Evolutionary conservation across 1,284 basidiomycete species (phyloP).

Genomic region (Cryptococcus sp.): DNA sequence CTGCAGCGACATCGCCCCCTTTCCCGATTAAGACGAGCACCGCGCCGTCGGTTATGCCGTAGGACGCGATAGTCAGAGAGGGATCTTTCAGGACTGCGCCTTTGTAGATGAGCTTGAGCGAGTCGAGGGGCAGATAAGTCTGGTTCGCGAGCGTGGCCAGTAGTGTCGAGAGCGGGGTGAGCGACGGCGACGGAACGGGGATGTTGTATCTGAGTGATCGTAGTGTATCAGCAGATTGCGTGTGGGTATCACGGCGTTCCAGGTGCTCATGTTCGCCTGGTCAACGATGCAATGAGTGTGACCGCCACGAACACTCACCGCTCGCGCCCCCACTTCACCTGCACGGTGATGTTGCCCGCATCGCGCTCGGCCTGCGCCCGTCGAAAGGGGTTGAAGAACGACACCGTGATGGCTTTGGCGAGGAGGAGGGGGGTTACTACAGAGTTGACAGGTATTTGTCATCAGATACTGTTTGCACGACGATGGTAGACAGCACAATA

Average conservation of each 20-base stretch:
- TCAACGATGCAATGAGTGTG: background rate
- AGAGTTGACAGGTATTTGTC: background rate
- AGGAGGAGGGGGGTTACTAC: slow-evolving; percentile 35
- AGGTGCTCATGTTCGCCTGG: too few relatives aligned
- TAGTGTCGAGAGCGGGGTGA: slow-evolving; percentile 47
- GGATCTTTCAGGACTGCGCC: slow-evolving; percentile 54
- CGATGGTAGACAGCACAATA: background rate
- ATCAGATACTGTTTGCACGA: background rate
- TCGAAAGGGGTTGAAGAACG: slow-evolving; percentile 50
- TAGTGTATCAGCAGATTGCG: too few relatives aligned
- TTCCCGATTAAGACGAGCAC: slow-evolving; percentile 49
- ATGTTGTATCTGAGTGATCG: slow-evolving; percentile 52
- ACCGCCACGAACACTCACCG: slow-evolving; percentile 27
- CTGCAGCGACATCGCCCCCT: slow-evolving; percentile 34
- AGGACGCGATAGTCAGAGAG: slow-evolving; percentile 48
- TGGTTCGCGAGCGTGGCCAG: slow-evolving; percentile 48
- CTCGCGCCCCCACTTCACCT: slow-evolving; percentile 50
- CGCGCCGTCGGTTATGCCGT: slow-evolving; percentile 49
- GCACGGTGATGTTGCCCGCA: slow-evolving; percentile 41
- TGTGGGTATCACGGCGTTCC: too few relatives aligned
- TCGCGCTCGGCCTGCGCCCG: slow-evolving; percentile 45
- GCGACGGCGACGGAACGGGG: slow-evolving; percentile 48
- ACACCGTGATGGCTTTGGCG: slow-evolving; percentile 33
- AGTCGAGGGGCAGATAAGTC: slow-evolving; percentile 40
- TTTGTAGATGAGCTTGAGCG: slow-evolving; percentile 52